These are phyloP conservation scores for Arachis hypogaea DNA, from an alignment of 306 rosid species.

Conservation along the genomic window DNA sequence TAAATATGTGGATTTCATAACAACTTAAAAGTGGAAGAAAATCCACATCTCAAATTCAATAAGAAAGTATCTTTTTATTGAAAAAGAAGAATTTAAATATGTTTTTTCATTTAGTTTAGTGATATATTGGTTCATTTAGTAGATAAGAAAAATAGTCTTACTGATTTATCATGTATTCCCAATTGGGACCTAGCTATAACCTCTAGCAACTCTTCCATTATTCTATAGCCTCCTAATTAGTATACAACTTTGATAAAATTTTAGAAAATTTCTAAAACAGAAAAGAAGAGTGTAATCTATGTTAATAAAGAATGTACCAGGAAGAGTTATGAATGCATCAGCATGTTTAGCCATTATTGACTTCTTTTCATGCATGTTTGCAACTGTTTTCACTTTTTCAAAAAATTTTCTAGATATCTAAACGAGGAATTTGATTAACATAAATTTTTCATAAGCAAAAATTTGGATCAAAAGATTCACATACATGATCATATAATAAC, in stretches of 20 bases:
- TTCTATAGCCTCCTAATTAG: slow-evolving; percentile 53
- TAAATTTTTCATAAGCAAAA: too few relatives aligned
- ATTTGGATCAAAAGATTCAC: too few relatives aligned
- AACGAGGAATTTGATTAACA: too few relatives aligned
- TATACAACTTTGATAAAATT: slow-evolving; percentile 9
- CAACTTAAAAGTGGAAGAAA: slow-evolving; percentile 30
- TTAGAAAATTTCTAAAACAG: neutral
- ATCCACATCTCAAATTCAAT: neutral
- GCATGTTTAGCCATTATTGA: too few relatives aligned
- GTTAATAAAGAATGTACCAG: neutral
- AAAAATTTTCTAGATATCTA: too few relatives aligned
- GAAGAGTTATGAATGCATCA: too few relatives aligned
- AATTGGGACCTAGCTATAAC: slow-evolving; percentile 55
- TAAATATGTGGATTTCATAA: slow-evolving; percentile 16
- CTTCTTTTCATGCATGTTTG: too few relatives aligned
- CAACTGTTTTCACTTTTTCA: too few relatives aligned
- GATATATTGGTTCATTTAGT: slow-evolving; percentile 1
- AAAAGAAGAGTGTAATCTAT: neutral
- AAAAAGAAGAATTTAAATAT: neutral
- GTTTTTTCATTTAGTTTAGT: neutral
- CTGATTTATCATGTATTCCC: slow-evolving; percentile 52
- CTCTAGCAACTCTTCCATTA: slow-evolving; percentile 52
- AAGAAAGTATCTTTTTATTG: neutral
- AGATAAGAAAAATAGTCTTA: slow-evolving; percentile 21
- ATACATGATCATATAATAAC: too few relatives aligned